Percentiles rank a stretch among this genome's conserved stretches.
phyloP scores from a whole-genome alignment of 495 filamentous ascomycete genomes.

The Hypoxylon lenormandii region DNA sequence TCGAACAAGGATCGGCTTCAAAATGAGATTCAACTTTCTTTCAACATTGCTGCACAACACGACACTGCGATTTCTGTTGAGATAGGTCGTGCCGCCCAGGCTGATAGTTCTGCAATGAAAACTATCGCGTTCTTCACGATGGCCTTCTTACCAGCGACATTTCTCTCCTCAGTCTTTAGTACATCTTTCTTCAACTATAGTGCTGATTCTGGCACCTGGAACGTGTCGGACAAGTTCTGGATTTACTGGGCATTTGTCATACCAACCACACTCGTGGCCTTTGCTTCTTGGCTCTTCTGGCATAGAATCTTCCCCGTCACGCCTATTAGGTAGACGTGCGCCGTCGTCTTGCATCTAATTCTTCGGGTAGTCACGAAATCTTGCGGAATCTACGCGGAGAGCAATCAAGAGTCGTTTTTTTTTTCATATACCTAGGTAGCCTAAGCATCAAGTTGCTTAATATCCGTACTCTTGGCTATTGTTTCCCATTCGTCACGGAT shows the following conservation, averaged over 20 bases:
- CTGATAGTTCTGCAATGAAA: slow-evolving; percentile 55
- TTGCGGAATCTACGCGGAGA: too few species aligned
- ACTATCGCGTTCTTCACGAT: slow-evolving; percentile 53
- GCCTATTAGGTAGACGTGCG: too few species aligned
- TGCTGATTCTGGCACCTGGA: slow-evolving; percentile 34
- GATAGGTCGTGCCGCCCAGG: slow-evolving; percentile 53
- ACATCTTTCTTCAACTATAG: slow-evolving; percentile 50
- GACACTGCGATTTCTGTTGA: slow-evolving; percentile 52
- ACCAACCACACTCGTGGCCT: too few species aligned
- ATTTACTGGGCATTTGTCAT: slow-evolving; percentile 52
- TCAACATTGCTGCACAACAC: slow-evolving; percentile 56
- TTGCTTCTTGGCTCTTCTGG: too few species aligned
- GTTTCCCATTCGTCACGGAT: too few species aligned
- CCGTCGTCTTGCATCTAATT: too few species aligned
- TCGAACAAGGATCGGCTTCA: slow-evolving; percentile 55
- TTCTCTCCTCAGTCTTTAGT: slow-evolving; percentile 50
- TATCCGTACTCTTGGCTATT: too few species aligned
- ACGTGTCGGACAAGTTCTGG: slow-evolving; percentile 52
- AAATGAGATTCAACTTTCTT: slow-evolving; percentile 63
- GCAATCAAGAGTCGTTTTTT: too few species aligned
- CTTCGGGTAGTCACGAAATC: too few species aligned
- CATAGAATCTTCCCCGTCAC: too few species aligned
- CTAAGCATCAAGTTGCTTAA: too few species aligned
- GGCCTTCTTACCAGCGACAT: slow-evolving; percentile 54
- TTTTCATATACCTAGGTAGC: too few species aligned